Conservation (phyloP, 768 basidiomycete genomes). For the Mycena chlorophos region DNA sequence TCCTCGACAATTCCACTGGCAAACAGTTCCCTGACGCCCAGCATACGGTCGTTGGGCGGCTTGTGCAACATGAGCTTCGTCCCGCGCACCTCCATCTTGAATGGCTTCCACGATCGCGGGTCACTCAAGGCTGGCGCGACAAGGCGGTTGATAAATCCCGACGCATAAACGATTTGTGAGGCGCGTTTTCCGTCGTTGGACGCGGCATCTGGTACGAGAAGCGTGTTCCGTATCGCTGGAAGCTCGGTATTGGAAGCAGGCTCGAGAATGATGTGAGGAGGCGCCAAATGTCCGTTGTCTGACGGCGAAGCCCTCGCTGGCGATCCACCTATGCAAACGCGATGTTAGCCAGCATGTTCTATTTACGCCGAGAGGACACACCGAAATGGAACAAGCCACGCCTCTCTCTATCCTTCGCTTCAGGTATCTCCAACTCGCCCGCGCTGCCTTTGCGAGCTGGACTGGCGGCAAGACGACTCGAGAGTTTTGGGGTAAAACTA, state of each 20-base stretch:
- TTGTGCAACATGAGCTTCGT: constrained; percentile 88
- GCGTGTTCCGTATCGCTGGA: background rate
- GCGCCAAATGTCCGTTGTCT: constrained; percentile 8
- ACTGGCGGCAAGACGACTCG: constrained; percentile 64
- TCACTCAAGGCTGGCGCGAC: constrained; percentile 53
- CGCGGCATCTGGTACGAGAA: constrained; percentile 34
- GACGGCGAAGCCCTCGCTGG: background rate
- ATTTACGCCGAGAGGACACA: background rate
- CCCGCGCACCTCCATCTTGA: constrained; percentile 81
- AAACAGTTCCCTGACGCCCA: constrained; percentile 73
- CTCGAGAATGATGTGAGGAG: constrained; percentile 18
- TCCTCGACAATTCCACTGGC: constrained; percentile 65
- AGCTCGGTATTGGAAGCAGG: constrained; percentile 13
- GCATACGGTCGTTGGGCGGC: constrained; percentile 65
- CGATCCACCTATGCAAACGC: background rate
- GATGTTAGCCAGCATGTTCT: background rate
- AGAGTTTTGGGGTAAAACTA: constrained; percentile 69
- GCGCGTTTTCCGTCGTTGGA: constrained; percentile 55
- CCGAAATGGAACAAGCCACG: constrained; percentile 14
- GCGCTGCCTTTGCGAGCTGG: constrained; percentile 58
- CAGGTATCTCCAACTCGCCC: constrained; percentile 38
- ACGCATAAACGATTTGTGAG: constrained; percentile 77
- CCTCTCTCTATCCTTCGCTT: constrained; percentile 20
- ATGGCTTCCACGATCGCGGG: constrained; percentile 73
- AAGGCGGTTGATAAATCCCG: constrained; percentile 76